Evolutionary conservation across 169 alveolate species (phyloP), one percentile per base, ranked within the genome.

Genomic region (Plasmodium inui): DNA sequence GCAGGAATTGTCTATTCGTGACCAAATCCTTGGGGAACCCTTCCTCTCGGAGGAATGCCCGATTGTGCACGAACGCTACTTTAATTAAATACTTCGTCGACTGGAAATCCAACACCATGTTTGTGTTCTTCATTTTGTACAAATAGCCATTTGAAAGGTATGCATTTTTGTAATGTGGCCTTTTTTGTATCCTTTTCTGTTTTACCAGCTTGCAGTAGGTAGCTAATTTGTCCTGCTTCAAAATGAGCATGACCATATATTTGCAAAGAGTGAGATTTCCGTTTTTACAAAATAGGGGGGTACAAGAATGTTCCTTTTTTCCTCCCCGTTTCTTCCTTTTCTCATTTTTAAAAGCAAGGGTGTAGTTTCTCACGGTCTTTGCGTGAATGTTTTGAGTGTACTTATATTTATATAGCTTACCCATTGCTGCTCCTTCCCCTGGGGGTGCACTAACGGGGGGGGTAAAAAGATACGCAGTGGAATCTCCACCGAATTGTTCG

Each of bases 141-240:
- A 88, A 61, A 19, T 88, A 88, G 19, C 94, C 94, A 88, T 88
- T 79, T 22, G 94, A 88, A 61, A 88, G 80, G 34, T 57, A 88
- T 37, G 19, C n/a, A 73, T 78, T 88, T 79, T 79, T 88, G 70
- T 78, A 61, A 41, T 39, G 70, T n/a, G 26, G 53, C 34, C n/a
- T 73, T 88, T 88, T 78, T 28, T 53, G 37, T n/a, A 17, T 76
- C 34, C n/a, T 73, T 88, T 88, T 78, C 44, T 53, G 37, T 70
- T 53, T 83, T 28, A 22, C 37, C 73, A 39, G 22, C 41, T 83
- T 34, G 50, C 26, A 83, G 79, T 32, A 53, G 72, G 4, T 14
- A 73, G 26, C 57, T 41, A 55, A 79, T 32, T 78, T 88, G 28
- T 88, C 53, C 26, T 88, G 39, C 37, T 78, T 88, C 73, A 88